Percentiles rank a stretch among this genome's conserved stretches.
phyloP scores from a whole-genome alignment of 1,139 yeast species.

The Saccharomyces hybrid region DNA sequence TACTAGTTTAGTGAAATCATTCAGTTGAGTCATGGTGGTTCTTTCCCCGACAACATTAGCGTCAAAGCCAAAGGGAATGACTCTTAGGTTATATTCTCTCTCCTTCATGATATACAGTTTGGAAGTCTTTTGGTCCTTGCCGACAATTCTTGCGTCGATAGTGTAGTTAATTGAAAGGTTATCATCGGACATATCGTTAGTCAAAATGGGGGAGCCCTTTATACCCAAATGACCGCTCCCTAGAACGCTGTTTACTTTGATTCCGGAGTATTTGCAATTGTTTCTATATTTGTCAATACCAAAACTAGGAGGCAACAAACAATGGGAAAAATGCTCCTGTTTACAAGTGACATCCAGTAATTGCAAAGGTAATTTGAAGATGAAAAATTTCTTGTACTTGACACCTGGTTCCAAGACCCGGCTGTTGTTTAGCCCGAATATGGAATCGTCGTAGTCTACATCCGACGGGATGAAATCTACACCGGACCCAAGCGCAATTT shows the following conservation, averaged over 20 bases:
- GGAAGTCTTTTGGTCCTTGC: slow-evolving; percentile 18
- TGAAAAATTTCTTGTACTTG: slow-evolving; percentile 54
- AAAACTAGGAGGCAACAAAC: slow-evolving; percentile 55
- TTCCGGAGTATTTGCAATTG: slow-evolving; percentile 30
- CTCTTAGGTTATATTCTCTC: slow-evolving; percentile 30
- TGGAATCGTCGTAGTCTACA: slow-evolving; percentile 43
- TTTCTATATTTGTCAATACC: slow-evolving; percentile 44
- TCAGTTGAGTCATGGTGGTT: slow-evolving; percentile 13
- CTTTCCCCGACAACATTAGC: slow-evolving; percentile 20
- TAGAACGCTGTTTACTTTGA: slow-evolving; percentile 27
- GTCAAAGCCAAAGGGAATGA: slow-evolving; percentile 33
- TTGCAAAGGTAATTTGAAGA: slow-evolving; percentile 52
- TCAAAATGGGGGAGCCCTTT: slow-evolving; percentile 35
- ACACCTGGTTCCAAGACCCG: slow-evolving; percentile 44
- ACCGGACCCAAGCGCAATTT: slow-evolving; percentile 38
- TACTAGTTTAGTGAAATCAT: slow-evolving; percentile 12
- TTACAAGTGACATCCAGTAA: slow-evolving; percentile 51
- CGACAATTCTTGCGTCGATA: slow-evolving; percentile 27
- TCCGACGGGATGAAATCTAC: slow-evolving; percentile 41
- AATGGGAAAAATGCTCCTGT: slow-evolving; percentile 46
- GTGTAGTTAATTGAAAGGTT: slow-evolving; percentile 27
- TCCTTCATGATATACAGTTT: slow-evolving; percentile 23
- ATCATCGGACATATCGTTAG: slow-evolving; percentile 31
- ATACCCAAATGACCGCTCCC: slow-evolving; percentile 37
- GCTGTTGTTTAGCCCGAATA: slow-evolving; percentile 46